phyloP scores from a whole-genome alignment of 1,284 basidiomycete genomes.

The Vanrija humicola region DNA sequence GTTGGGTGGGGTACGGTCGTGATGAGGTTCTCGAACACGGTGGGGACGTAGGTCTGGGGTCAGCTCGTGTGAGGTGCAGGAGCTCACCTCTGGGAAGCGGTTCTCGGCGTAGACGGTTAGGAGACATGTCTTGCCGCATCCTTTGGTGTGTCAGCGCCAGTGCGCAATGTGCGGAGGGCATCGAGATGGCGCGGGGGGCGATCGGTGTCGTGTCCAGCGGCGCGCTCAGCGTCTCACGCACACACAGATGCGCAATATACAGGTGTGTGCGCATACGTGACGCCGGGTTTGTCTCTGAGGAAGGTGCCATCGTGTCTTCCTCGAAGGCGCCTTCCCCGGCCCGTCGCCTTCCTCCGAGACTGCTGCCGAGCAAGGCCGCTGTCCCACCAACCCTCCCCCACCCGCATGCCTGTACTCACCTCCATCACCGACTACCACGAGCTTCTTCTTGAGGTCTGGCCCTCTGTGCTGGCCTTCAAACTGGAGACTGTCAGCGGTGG shows the following conservation, averaged over 20 bases:
- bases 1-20: conserved; percentile 70
- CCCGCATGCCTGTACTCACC: conserved; percentile 23
- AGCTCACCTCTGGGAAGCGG: conserved; percentile 85
- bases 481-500: not conserved
- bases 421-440: conserved; percentile 69
- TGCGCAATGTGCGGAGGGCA: not conserved
- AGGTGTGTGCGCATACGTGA: not conserved
- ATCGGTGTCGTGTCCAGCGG: no score
- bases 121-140: conserved; percentile 60
- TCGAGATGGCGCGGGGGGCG: not conserved
- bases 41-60: conserved; percentile 86
- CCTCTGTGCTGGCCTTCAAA: conserved; percentile 36
- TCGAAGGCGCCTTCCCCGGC: no score
- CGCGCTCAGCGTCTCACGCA: no score
- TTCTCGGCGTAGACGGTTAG: conserved; percentile 77
- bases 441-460: conserved; percentile 80
- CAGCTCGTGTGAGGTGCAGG: not conserved
- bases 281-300: no score
- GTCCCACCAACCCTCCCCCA: no score
- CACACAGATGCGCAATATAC: no score
- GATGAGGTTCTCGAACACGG: conserved; percentile 97
- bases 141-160: conserved; percentile 23
- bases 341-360: not conserved
- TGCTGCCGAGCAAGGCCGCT: no score
- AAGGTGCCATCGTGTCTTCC: no score